Evolutionary conservation across 176 grass and related monocot species (phyloP).

Genomic region (Phoenix dactylifera): DNA sequence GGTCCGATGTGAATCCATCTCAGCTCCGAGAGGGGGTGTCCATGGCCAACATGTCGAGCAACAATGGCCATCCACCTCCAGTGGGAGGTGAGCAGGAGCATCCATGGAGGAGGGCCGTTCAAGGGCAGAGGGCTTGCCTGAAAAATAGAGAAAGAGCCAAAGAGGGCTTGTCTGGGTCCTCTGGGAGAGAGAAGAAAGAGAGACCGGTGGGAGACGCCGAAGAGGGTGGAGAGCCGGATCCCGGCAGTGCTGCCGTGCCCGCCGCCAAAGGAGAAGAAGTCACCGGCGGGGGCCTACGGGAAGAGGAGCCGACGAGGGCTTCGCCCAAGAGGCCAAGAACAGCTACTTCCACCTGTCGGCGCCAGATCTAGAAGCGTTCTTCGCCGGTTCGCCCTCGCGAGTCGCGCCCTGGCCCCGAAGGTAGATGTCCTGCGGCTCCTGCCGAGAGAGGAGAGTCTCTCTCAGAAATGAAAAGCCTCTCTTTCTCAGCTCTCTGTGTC

Average conservation of each 20-base stretch:
- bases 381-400: slow-evolving; percentile 29
- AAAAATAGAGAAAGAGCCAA: too few species aligned
- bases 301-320: slow-evolving; percentile 22
- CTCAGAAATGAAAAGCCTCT: too few species aligned
- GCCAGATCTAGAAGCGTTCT: slow-evolving; percentile 54
- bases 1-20: too few species aligned
- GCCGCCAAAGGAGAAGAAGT: slow-evolving; percentile 51
- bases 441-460: too few species aligned
- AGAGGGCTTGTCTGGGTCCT: too few species aligned
- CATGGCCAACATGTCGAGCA: too few species aligned
- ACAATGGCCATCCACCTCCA: too few species aligned
- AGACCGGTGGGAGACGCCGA: slow-evolving; percentile 70
- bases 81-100: too few species aligned
- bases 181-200: slow-evolving; percentile 2
- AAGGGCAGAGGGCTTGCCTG: too few species aligned
- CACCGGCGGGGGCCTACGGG: slow-evolving; percentile 17
- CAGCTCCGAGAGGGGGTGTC: too few species aligned
- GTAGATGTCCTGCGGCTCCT: slow-evolving; percentile 2
- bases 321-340: slow-evolving; percentile 46
- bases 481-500: too few species aligned
- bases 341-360: slow-evolving; percentile 58
- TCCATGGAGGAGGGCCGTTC: too few species aligned
- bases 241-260: slow-evolving; percentile 52
- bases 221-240: slow-evolving; percentile 66
- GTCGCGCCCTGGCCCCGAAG: slow-evolving; percentile 15